Evolutionary conservation across 108 stramenopile species (phyloP), one percentile per base, ranked within the genome.

Genomic region (Schizochytrium sp.): DNA sequence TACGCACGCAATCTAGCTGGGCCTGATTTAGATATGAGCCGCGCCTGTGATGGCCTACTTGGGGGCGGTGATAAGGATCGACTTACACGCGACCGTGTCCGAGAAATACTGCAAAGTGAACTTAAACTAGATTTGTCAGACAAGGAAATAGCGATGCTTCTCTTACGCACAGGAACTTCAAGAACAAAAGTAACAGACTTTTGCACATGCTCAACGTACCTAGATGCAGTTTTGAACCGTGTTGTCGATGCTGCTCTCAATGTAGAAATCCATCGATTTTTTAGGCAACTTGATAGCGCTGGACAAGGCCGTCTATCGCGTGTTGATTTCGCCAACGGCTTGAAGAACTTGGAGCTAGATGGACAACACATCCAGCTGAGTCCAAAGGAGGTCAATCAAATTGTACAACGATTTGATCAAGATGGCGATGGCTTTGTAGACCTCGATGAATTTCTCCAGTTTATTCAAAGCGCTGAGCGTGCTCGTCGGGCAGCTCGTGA

Each of bases 361-460:
- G 50, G 53, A 5, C 76, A 83, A 40, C 50, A 40, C 47, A 83
- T 83, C 47, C 76, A 83, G 15, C 76, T 83, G 17, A 83, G 76
- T 53, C 28, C 76, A 57, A 41, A 59, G n/a, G 87, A 88, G 58
- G 40, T 88, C 12, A 46, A 88, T 17, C 57, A 44, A 15, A 15
- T 88, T 38, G 60, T 88, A 0, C 57, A 88, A 47, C 28, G 28
- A 0, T 88, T 88, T 38, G 87, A 88, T 47, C 28, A 88, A 47
- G 58, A 88, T 17, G 57, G 57, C 4, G 87, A 88, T 47, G 87
- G 87, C 60, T 40, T 46, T 17, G 87, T 88, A 46, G 87, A 88
- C 87, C 10, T 88, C 2, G 28, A 40, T 8, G 87, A 88, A 46
- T 88, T 88, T 42, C 3, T 83, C 28, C 47, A 55, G 50, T 83